phyloP scores from a whole-genome alignment of 139 green algal species.

The Micromonas pusilla region DNA sequence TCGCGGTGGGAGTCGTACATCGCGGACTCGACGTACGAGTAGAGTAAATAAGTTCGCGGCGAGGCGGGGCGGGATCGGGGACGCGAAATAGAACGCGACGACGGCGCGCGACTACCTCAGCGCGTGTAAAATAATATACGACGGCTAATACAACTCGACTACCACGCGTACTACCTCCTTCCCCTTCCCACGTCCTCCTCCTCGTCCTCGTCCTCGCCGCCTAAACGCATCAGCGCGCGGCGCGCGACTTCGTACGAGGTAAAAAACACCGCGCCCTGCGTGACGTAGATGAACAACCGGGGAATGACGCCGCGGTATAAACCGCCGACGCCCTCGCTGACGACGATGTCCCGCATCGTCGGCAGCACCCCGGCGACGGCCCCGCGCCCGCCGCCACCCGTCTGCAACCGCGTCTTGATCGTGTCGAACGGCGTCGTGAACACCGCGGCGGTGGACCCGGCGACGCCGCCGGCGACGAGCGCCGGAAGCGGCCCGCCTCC shows the following conservation, averaged over 20 bases:
- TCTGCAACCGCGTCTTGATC: constrained; percentile 49
- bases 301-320: constrained; percentile 41
- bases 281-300: constrained; percentile 47
- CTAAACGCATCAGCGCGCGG: background rate
- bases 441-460: constrained; percentile 43
- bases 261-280: constrained; percentile 44
- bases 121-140: too few species aligned
- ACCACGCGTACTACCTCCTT: background rate
- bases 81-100: too few species aligned
- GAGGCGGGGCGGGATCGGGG: too few species aligned
- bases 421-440: constrained; percentile 51
- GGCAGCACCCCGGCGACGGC: background rate
- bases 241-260: background rate
- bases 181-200: background rate
- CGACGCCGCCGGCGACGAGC: constrained; percentile 37
- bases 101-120: too few species aligned
- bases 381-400: background rate
- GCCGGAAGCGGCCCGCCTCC: background rate
- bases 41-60: too few species aligned
- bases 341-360: constrained; percentile 23
- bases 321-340: constrained; percentile 26
- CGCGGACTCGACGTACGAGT: too few species aligned
- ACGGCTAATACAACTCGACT: too few species aligned
- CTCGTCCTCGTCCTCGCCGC: background rate
- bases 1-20: constrained; percentile 54